Percentiles rank a stretch among this genome's conserved stretches.
Evolutionary conservation across 2,329 filamentous ascomycete species (phyloP).

Genomic region (Claviceps capensis): DNA sequence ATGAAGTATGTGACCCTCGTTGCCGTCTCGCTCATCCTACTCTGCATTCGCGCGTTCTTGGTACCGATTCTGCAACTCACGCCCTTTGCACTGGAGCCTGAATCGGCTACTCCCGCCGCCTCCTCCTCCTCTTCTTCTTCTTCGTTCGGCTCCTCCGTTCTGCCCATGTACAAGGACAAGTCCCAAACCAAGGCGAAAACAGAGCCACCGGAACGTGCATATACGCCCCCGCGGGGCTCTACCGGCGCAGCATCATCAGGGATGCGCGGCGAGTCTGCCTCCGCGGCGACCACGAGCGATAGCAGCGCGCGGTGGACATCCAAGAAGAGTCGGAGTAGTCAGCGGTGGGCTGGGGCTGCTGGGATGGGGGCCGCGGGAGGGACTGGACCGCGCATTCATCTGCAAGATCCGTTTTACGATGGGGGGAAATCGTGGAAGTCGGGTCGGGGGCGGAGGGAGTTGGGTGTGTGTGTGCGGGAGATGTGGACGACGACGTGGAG

Average conservation of each 20-base stretch:
- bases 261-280: constrained; percentile 9
- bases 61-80: constrained; percentile 40
- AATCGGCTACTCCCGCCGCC: constrained; percentile 4
- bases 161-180: constrained; percentile 39
- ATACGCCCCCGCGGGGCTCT: not conserved
- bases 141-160: constrained; percentile 8
- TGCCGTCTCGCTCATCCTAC: constrained; percentile 33
- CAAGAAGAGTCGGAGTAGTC: constrained; percentile 14
- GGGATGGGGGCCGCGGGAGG: constrained; percentile 22
- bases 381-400: constrained; percentile 36
- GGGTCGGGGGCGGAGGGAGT: constrained; percentile 16
- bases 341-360: constrained; percentile 24
- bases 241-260: constrained; percentile 9
- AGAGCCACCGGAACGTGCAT: not conserved
- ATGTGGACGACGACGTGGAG: constrained; percentile 46
- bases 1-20: constrained; percentile 60
- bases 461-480: constrained; percentile 41
- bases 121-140: constrained; percentile 4
- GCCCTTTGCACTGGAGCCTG: constrained; percentile 37
- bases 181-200: constrained; percentile 36
- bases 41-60: constrained; percentile 41
- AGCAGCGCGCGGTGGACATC: constrained; percentile 11
- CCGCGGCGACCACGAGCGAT: constrained; percentile 9
- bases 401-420: constrained; percentile 28
- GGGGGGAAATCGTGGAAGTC: constrained; percentile 22